Evolutionary conservation across 352 stramenopile species (phyloP).

Genomic region (Phytopythium cucurbitacearum): DNA sequence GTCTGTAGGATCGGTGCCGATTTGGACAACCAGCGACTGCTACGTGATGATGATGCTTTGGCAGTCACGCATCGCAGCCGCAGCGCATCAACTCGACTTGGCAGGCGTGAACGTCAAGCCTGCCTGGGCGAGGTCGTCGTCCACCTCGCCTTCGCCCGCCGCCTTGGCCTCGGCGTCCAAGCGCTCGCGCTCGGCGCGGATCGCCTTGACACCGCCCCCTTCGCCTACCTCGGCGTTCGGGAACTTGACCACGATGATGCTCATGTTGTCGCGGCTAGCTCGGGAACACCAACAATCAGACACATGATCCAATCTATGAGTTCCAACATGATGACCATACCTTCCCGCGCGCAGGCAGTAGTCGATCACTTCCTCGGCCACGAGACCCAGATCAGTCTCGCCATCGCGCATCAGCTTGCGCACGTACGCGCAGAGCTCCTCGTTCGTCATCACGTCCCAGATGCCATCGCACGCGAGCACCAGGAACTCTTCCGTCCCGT

Average conservation of each 20-base stretch:
- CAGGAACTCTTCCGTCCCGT: constrained; percentile 88
- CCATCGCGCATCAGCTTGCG: constrained; percentile 66
- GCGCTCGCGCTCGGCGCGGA: constrained; percentile 49
- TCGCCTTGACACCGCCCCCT: constrained; percentile 53
- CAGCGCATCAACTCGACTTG: no score
- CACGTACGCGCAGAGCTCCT: constrained; percentile 86
- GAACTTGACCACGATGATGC: constrained; percentile 77
- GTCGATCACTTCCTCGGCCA: constrained; percentile 80
- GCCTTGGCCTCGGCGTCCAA: constrained; percentile 38
- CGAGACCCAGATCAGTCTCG: constrained; percentile 61
- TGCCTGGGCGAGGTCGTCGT: constrained; percentile 1
- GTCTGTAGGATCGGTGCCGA: no score
- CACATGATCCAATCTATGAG: not conserved
- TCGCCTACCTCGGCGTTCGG: constrained; percentile 53
- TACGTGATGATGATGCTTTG: no score
- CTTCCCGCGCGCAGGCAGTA: constrained; percentile 67
- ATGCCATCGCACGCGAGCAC: constrained; percentile 92
- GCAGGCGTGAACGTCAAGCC: not conserved
- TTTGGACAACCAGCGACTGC: not conserved
- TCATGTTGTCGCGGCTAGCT: constrained; percentile 82
- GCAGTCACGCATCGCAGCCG: no score
- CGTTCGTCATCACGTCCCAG: constrained; percentile 92
- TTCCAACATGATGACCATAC: constrained; percentile 19
- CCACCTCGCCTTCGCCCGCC: constrained; percentile 11
- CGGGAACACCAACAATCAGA: not conserved